Evolutionary conservation across 805 yeast genomes (phyloP), one percentile per base, ranked within the genome.

Genomic region (Metschnikowia drakensbergensis): DNA sequence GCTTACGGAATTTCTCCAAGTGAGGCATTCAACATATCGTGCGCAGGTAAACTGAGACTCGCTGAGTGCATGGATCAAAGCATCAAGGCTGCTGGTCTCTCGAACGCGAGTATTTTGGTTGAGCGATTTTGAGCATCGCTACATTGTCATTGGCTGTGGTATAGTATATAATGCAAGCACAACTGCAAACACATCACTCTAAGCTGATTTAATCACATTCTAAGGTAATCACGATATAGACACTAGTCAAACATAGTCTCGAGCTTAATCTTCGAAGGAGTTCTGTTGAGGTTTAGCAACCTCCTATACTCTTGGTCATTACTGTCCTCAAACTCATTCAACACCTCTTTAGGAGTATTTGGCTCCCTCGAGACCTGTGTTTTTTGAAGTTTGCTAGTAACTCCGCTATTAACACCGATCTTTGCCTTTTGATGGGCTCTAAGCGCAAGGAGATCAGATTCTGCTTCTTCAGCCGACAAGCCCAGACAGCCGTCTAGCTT

Each of bases 71-170:
- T 88, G 37, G 80, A 81, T 32, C 55, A 68, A 51, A 78, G 88
- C 1, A 77, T 94, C 6, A 82, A 74, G 34, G 88, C 81, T 6
- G 88, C 94, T 1, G 91, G 90, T 1, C 75, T 94, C 54, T 80
- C 82, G 59, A 94, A 90, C 65, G 89, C 97, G 35, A 84, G 92
- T 41, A 67, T 91, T 5, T 66, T 88, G 42, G 72, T 90, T 31
- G 97, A 91, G 53, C 55, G 49, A 39, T 42, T 37, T 30, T 42
- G 11, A 27, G 37, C 32, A 25, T 37, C 39, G 28, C 6, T 26
- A 26, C 11, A 37, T 25, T 37, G 30, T 26, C 11, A 37, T 37
- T 25, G 26, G 39, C 4, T 35, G 37, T 7, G 42, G 22, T 17
- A 28, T 29, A 7, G 30, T 40, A 23, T 40, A 30, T 25, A n/a